These are phyloP conservation scores for Kwoniella botswanensis DNA, from an alignment of 768 basidiomycete genomes.

Conservation along the genomic window DNA sequence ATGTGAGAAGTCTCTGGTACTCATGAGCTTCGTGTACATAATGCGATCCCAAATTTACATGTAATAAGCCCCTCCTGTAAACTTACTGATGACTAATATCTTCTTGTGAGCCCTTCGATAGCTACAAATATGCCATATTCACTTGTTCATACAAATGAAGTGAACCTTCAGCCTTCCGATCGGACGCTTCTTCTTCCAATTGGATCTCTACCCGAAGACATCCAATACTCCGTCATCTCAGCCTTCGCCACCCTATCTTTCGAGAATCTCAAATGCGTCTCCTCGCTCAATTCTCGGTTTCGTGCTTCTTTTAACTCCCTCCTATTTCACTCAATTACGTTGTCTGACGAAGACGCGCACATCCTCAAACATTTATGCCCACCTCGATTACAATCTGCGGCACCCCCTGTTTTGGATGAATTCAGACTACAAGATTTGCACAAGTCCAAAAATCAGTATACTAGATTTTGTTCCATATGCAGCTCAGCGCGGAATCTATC, in stretches of 20 bases:
- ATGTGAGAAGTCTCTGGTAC: neutral
- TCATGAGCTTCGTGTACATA: too few relatives aligned
- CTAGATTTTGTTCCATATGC: neutral
- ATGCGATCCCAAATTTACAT: too few relatives aligned
- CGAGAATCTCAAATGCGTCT: neutral
- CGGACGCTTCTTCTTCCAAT: too few relatives aligned
- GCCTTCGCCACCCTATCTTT: conserved; percentile 8
- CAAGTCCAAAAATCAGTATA: neutral
- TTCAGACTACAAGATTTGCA: too few relatives aligned
- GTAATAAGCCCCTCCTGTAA: too few relatives aligned
- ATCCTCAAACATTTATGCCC: neutral
- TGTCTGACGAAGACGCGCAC: neutral
- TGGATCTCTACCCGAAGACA: neutral
- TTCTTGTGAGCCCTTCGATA: too few relatives aligned
- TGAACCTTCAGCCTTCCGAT: neutral
- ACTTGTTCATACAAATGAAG: neutral
- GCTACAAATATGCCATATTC: too few relatives aligned
- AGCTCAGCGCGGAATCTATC: neutral
- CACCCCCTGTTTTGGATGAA: too few relatives aligned
- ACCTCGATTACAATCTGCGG: too few relatives aligned
- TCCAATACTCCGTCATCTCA: neutral
- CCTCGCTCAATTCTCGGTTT: neutral
- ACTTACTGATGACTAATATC: too few relatives aligned
- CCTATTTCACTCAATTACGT: neutral
- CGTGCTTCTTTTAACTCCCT: neutral